These are phyloP conservation scores for Vanderwaltozyma polyspora DNA, from an alignment of 805 yeast genomes.

Conservation along the genomic window DNA sequence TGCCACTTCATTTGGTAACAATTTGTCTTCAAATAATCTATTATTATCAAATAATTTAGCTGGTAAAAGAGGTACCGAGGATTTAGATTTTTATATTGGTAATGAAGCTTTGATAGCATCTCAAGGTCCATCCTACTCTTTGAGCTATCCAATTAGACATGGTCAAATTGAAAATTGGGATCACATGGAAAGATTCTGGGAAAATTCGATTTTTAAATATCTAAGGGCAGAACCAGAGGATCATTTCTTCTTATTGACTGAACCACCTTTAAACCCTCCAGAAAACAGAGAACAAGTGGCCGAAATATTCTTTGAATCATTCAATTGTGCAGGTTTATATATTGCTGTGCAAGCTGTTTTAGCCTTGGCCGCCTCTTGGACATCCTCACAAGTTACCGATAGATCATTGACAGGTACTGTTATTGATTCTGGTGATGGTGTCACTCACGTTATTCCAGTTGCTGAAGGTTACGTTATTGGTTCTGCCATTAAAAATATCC, in stretches of 20 bases:
- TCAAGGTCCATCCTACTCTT: constrained; percentile 79
- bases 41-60: constrained; percentile 34
- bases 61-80: constrained; percentile 82
- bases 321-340: constrained; percentile 96
- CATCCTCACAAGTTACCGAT: constrained; percentile 88
- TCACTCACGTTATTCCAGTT: constrained; percentile 96
- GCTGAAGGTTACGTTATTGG: constrained; percentile 99
- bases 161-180: constrained; percentile 99
- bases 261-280: constrained; percentile 99
- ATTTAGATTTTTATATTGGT: constrained; percentile 88
- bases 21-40: constrained; percentile 15
- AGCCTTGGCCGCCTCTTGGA: constrained; percentile 98
- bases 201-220: constrained; percentile 89
- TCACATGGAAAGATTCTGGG: constrained; percentile 99
- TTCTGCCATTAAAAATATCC: constrained; percentile 91
- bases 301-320: constrained; percentile 96
- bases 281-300: constrained; percentile 98
- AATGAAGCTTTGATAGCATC: constrained; percentile 90
- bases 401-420: constrained; percentile 97
- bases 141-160: constrained; percentile 88
- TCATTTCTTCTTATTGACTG: constrained; percentile 89
- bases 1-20: constrained; percentile 27
- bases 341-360: constrained; percentile 98
- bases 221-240: constrained; percentile 98
- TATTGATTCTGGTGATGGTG: constrained; percentile 98